These are phyloP conservation scores for Chimonanthus praecox DNA, from an alignment of 164 flowering plant species.

Conservation along the genomic window DNA sequence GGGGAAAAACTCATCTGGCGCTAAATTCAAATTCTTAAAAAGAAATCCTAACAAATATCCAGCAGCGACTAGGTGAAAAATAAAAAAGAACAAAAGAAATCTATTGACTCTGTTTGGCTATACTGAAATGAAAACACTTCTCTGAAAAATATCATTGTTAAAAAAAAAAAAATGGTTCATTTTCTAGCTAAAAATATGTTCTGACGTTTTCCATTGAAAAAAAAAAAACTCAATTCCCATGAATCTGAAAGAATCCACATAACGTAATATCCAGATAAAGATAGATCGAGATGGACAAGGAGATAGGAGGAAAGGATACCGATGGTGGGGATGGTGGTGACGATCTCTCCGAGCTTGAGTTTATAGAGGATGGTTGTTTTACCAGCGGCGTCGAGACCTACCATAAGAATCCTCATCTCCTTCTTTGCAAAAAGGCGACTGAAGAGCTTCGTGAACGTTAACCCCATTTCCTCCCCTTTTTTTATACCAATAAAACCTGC, in stretches of 20 bases:
- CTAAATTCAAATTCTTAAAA: too few species aligned
- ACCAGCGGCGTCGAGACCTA: slow-evolving; percentile 76
- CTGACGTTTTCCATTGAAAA: background rate
- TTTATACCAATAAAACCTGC: background rate
- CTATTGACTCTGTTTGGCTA: too few species aligned
- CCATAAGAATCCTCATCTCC: slow-evolving; percentile 76
- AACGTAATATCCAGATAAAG: background rate
- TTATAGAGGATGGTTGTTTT: slow-evolving; percentile 72
- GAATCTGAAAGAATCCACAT: background rate
- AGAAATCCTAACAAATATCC: too few species aligned
- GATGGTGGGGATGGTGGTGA: slow-evolving; percentile 72
- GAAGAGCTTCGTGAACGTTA: slow-evolving; percentile 59
- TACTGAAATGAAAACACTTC: too few species aligned
- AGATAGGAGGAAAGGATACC: slow-evolving; percentile 23
- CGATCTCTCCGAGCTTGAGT: slow-evolving; percentile 72
- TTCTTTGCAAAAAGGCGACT: slow-evolving; percentile 67
- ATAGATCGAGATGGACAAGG: background rate
- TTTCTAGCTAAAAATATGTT: too few species aligned
- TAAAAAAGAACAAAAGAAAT: too few species aligned
- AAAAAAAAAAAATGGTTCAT: too few species aligned
- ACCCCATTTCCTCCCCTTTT: slow-evolving; percentile 35
- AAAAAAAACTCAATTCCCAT: background rate
- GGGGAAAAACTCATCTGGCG: too few species aligned
- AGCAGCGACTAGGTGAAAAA: too few species aligned
- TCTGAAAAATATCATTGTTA: too few species aligned